A percentile compares a stretch with the other conserved stretches of the same genome.
These are phyloP conservation scores for Salix viminalis DNA, from an alignment of 345 rosid species.

Conservation along the genomic window DNA sequence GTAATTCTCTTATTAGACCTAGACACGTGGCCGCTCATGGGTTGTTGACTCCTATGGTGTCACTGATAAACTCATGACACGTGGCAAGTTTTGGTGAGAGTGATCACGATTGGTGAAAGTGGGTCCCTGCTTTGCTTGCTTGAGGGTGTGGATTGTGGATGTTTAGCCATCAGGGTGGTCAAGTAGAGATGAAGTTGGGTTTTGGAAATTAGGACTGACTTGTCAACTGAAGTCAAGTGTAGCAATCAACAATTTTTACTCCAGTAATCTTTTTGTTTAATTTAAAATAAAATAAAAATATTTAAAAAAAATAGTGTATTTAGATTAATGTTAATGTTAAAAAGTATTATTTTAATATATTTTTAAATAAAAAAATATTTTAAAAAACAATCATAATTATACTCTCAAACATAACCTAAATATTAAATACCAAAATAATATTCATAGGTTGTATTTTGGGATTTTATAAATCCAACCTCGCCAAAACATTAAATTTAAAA, in stretches of 20 bases:
- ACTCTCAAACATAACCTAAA: background rate
- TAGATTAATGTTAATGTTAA: too few species aligned
- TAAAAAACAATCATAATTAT: too few species aligned
- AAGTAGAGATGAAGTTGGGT: constrained; percentile 8
- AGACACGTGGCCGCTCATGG: constrained; percentile 28
- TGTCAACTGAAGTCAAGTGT: background rate
- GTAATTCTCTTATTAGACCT: background rate
- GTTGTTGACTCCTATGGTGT: constrained; percentile 13
- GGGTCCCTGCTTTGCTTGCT: background rate
- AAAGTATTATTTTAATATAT: too few species aligned
- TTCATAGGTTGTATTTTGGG: background rate
- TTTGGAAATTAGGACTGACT: background rate
- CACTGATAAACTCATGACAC: constrained; percentile 11
- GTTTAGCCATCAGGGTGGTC: background rate
- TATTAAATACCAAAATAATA: background rate
- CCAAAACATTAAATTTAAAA: too few species aligned
- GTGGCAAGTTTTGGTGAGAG: constrained; percentile 8
- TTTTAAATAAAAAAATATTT: too few species aligned
- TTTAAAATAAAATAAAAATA: too few species aligned
- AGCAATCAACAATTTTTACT: background rate
- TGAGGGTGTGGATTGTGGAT: constrained; percentile 11
- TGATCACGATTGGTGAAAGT: background rate
- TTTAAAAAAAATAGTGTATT: too few species aligned
- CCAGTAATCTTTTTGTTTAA: too few species aligned
- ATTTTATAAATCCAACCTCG: background rate